A percentile compares a stretch with the other conserved stretches of the same genome.
Conservation (phyloP, 148 eudicot genomes). For the Chenopodium album region DNA sequence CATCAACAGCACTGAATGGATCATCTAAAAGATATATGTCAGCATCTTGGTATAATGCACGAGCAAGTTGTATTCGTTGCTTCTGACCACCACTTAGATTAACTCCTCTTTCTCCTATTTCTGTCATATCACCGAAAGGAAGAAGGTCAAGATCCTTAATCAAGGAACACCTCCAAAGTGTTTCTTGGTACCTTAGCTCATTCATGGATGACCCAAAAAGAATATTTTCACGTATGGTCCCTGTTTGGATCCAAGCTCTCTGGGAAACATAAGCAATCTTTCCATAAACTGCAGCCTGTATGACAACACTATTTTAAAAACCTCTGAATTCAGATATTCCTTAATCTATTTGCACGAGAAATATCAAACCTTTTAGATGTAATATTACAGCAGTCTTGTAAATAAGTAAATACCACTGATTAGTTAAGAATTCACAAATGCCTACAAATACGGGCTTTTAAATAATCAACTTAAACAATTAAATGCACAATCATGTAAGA, state of each 20-base stretch:
- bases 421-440: neutral
- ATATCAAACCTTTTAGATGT: neutral
- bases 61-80: slow-evolving; percentile 92
- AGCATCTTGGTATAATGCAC: slow-evolving; percentile 83
- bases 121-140: slow-evolving; percentile 83
- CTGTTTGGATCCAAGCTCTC: slow-evolving; percentile 94
- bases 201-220: slow-evolving; percentile 70
- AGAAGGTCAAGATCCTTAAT: slow-evolving; percentile 81
- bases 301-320: neutral
- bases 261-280: slow-evolving; percentile 83
- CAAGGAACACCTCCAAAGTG: slow-evolving; percentile 65
- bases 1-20: slow-evolving; percentile 98
- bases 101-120: slow-evolving; percentile 94
- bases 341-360: neutral
- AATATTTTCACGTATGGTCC: slow-evolving; percentile 74
- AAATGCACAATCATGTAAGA: neutral
- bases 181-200: slow-evolving; percentile 58
- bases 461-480: neutral
- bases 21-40: slow-evolving; percentile 90
- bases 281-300: slow-evolving; percentile 70
- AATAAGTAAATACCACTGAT: neutral
- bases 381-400: neutral
- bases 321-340: neutral
- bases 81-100: slow-evolving; percentile 97
- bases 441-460: neutral